These are phyloP conservation scores for Plasmodium cynomolgi DNA, from an alignment of 169 alveolate species.

Conservation along the genomic window DNA sequence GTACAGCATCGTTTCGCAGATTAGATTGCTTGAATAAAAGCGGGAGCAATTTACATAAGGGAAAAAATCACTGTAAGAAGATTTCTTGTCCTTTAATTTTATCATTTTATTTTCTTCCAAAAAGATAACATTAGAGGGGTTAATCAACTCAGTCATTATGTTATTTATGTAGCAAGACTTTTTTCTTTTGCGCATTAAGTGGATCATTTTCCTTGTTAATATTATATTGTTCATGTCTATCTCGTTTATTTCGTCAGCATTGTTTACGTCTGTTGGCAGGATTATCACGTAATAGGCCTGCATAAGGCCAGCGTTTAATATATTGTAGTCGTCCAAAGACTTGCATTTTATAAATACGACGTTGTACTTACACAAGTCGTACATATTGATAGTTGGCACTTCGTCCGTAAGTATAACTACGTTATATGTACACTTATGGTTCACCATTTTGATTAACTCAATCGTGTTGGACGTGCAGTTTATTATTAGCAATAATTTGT, in stretches of 20 bases:
- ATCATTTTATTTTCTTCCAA: constrained; percentile 73
- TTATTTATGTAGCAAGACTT: constrained; percentile 39
- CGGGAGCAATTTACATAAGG: constrained; percentile 59
- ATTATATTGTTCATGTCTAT: constrained; percentile 69
- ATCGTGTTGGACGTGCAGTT: constrained; percentile 37
- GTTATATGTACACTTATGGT: constrained; percentile 34
- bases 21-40: constrained; percentile 65
- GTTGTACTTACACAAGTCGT: constrained; percentile 29
- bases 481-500: constrained; percentile 45
- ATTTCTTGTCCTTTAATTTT: constrained; percentile 62
- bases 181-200: constrained; percentile 42
- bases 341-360: constrained; percentile 65
- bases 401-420: constrained; percentile 53
- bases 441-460: constrained; percentile 39
- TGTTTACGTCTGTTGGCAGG: constrained; percentile 30
- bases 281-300: constrained; percentile 52
- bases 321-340: constrained; percentile 51
- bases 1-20: constrained; percentile 68
- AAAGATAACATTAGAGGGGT: constrained; percentile 65
- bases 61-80: constrained; percentile 68
- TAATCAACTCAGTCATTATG: constrained; percentile 68
- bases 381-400: constrained; percentile 34
- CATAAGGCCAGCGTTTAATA: constrained; percentile 61
- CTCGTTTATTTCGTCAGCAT: constrained; percentile 53
- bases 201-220: constrained; percentile 55